These are phyloP conservation scores for Mediolabrus comicus DNA, from an alignment of 108 stramenopile genomes.

Conservation along the genomic window DNA sequence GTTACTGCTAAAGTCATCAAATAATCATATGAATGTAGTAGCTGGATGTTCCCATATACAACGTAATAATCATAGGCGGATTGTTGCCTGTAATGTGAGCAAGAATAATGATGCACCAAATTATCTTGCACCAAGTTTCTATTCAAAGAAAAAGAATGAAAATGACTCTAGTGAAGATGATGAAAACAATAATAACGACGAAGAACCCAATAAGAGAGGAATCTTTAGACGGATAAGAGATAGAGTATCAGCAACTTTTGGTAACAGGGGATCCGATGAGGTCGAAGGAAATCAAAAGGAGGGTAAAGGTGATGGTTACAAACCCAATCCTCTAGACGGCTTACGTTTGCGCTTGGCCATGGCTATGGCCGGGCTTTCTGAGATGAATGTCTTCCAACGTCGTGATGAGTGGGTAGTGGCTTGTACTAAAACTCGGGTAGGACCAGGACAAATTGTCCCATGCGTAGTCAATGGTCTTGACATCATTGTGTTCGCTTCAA, in stretches of 20 bases:
- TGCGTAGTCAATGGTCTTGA: constrained; percentile 78
- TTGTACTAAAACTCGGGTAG: constrained; percentile 81
- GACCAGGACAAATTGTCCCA: constrained; percentile 88
- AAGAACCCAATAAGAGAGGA: constrained; percentile 17
- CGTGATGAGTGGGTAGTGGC: constrained; percentile 80
- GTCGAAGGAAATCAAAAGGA: background rate
- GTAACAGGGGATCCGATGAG: constrained; percentile 6
- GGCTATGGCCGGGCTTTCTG: constrained; percentile 37
- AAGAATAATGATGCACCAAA: background rate
- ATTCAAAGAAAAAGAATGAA: background rate
- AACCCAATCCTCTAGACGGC: constrained; percentile 33
- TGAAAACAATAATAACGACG: background rate
- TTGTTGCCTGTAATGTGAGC: background rate
- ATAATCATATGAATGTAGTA: background rate
- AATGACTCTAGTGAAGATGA: constrained; percentile 3
- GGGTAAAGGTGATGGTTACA: constrained; percentile 15
- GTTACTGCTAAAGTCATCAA: no score
- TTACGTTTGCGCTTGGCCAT: constrained; percentile 28
- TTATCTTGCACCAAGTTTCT: background rate
- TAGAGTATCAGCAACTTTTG: constrained; percentile 28
- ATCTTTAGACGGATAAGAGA: constrained; percentile 35
- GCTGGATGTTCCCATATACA: background rate
- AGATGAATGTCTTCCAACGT: constrained; percentile 21
- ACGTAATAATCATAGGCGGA: background rate
- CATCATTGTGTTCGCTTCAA: constrained; percentile 71